Conservation (phyloP, 805 yeast genomes). For the Kuraishia molischiana region DNA sequence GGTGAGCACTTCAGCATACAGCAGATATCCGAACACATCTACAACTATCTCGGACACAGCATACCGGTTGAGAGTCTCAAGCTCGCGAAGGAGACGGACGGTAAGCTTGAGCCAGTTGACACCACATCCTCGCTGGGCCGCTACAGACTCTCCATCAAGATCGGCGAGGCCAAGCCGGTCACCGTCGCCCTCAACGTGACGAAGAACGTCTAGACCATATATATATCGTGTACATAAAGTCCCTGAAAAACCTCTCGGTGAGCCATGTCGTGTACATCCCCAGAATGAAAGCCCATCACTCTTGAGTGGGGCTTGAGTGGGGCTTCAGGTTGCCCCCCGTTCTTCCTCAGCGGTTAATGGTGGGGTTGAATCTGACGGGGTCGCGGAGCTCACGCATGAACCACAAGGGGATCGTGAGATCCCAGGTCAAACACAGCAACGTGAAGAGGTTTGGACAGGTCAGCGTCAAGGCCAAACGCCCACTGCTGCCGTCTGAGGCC, state of each 20-base stretch:
- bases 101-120: background rate
- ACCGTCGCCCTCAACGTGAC: background rate
- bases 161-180: background rate
- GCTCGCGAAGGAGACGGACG: background rate
- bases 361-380: constrained; percentile 2
- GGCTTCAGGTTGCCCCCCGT: too few relatives aligned
- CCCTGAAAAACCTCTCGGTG: too few relatives aligned
- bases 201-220: background rate
- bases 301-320: too few relatives aligned
- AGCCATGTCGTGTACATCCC: too few relatives aligned
- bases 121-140: constrained; percentile 1
- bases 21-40: background rate
- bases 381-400: constrained; percentile 2
- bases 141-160: constrained; percentile 1
- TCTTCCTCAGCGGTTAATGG: too few relatives aligned
- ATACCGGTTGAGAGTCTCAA: constrained; percentile 1
- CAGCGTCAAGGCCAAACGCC: background rate
- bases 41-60: background rate
- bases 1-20: constrained; percentile 1
- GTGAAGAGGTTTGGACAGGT: background rate
- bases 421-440: constrained; percentile 1
- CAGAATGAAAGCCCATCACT: too few relatives aligned
- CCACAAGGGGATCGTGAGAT: constrained; percentile 1
- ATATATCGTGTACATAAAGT: too few relatives aligned
- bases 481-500: constrained; percentile 2